Conservation (phyloP, 768 basidiomycete genomes). For the Russula ochroleuca region DNA sequence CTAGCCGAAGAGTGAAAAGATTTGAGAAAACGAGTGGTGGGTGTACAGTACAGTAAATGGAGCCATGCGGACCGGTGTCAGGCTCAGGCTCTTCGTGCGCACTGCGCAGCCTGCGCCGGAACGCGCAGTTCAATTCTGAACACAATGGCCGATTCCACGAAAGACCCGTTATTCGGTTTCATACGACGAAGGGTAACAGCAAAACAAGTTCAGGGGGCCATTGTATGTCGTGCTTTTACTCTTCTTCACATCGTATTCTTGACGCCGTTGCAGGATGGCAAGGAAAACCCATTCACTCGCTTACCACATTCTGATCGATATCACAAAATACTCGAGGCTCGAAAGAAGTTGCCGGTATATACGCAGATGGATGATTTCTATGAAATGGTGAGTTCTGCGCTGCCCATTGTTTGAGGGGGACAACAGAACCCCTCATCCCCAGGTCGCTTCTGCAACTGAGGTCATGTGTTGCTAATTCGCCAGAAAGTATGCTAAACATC, state of each 20-base stretch:
- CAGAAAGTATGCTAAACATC: conserved; percentile 63
- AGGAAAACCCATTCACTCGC: conserved; percentile 87
- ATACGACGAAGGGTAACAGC: conserved; percentile 43
- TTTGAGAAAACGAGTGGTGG: too few relatives aligned
- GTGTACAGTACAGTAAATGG: too few relatives aligned
- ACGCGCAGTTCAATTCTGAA: background rate
- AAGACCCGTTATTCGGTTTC: conserved; percentile 43
- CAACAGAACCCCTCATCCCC: conserved; percentile 32
- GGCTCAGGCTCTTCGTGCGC: too few relatives aligned
- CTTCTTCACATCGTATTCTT: background rate
- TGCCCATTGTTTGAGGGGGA: conserved; percentile 28
- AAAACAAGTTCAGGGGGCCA: conserved; percentile 38
- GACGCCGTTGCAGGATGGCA: conserved; percentile 52
- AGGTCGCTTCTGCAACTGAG: conserved; percentile 22
- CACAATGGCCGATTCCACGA: conserved; percentile 7
- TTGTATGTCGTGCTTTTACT: conserved; percentile 36
- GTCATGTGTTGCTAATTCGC: conserved; percentile 31
- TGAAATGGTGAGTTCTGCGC: conserved; percentile 61
- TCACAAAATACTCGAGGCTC: conserved; percentile 75
- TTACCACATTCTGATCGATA: conserved; percentile 72
- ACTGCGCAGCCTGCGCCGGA: background rate
- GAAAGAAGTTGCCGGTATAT: conserved; percentile 89
- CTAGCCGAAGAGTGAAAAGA: too few relatives aligned
- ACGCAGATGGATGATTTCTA: conserved; percentile 91
- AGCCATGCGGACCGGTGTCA: too few relatives aligned